Conservation (phyloP, 768 basidiomycete species). For the Boletus coccyginus region DNA sequence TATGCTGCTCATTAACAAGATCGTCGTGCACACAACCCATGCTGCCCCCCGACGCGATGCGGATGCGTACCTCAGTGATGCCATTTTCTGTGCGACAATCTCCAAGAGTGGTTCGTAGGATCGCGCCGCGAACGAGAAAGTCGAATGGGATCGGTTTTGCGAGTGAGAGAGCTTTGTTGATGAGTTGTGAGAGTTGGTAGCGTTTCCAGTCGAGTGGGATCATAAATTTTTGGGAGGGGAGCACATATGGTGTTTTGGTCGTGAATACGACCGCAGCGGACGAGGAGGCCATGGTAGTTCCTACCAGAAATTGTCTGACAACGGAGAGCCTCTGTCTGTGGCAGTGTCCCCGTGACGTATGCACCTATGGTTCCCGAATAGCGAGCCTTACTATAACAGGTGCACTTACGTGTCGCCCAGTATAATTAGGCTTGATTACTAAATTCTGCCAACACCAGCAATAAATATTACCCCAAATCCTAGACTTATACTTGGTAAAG, state of each 20-base stretch:
- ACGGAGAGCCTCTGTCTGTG: background rate
- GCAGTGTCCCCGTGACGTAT: too few species aligned
- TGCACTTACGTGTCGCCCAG: too few species aligned
- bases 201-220: slow-evolving; percentile 87
- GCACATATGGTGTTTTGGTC: slow-evolving; percentile 18
- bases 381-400: too few species aligned
- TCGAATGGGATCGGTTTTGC: slow-evolving; percentile 84
- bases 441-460: too few species aligned
- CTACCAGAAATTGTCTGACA: background rate
- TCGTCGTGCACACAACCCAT: background rate
- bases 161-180: slow-evolving; percentile 88
- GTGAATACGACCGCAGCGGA: slow-evolving; percentile 19
- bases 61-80: slow-evolving; percentile 58
- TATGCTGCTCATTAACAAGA: slow-evolving; percentile 28
- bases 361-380: too few species aligned
- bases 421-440: too few species aligned
- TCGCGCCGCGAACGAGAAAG: slow-evolving; percentile 82
- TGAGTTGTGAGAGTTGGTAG: slow-evolving; percentile 95
- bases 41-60: background rate
- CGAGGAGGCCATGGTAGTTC: slow-evolving; percentile 4
- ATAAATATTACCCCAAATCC: too few species aligned
- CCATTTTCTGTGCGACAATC: slow-evolving; percentile 74
- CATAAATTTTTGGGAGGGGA: slow-evolving; percentile 82
- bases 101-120: slow-evolving; percentile 66
- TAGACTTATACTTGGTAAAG: too few species aligned